Base-by-base conservation (phyloP, 495 filamentous ascomycete species). In the Acidiella bohemica region DNA sequence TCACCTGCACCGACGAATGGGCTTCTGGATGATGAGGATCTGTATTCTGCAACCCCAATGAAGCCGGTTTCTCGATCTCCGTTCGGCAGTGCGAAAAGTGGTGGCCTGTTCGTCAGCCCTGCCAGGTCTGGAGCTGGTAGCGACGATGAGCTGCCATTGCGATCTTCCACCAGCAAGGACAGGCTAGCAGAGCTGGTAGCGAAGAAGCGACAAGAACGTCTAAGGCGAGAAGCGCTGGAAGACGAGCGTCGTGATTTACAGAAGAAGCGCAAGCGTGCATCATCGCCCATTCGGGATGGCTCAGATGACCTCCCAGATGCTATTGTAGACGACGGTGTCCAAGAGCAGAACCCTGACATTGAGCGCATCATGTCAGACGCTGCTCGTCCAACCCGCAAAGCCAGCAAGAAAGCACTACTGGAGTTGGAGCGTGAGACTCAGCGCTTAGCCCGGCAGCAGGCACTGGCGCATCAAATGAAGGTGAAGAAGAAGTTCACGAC, bases 391-490 rank as follows among this genome's bases (percentile, higher is more conserved):
- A 64, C 80, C 3, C 74, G 90, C 1, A 93, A 86, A 51, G 90
- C 90, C 3, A 84, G 87, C 62, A 96, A 92, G 64, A 94, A 88
- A 64, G 90, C 92, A 0, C 41, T 93, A n/a, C 82, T 94, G 59
- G 88, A 96, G 53, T 93, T 96, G 78, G 74, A 74, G 41, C 69
- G 82, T 30, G 90, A 96, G 59, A 94, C 88, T 1, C 87, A 95
- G 59, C 78, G 92, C 17, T 71, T 99, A 67, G 77, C 71, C 47
- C 73, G 90, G 42, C 90, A 81, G 48, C 77, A 90, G 71, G 90
- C 95, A 53, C 65, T 99, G 17, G 72, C 80, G n/a, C 85, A 96
- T 56, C 75, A 95, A 54, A 79, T 82, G 5, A 79, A 73, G 55
- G 88, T 85, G 2, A 90, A 81, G 64, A 95, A 90, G 65, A 95